These are phyloP conservation scores for Mucor irregularis DNA, from an alignment of 371 early-diverging fungal genomes.

Conservation along the genomic window DNA sequence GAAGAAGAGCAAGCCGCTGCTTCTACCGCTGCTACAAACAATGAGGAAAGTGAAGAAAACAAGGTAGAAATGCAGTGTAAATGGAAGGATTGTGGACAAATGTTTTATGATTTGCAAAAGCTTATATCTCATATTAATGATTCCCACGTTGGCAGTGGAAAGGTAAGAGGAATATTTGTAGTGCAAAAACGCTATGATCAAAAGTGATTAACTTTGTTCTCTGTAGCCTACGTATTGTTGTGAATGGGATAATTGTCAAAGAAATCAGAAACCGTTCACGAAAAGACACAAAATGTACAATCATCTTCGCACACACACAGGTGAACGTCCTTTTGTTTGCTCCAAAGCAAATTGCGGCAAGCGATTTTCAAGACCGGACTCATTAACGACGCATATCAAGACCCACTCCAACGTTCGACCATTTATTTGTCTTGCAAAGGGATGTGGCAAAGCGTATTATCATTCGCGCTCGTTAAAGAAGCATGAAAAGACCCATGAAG, in stretches of 20 bases:
- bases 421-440: constrained; percentile 58
- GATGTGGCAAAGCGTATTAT: constrained; percentile 78
- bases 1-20: neutral
- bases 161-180: constrained; percentile 44
- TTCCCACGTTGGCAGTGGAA: constrained; percentile 67
- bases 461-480: constrained; percentile 80
- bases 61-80: constrained; percentile 41
- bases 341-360: constrained; percentile 69
- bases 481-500: constrained; percentile 68
- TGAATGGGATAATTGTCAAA: constrained; percentile 79
- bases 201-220: neutral
- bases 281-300: constrained; percentile 91
- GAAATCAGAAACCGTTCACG: constrained; percentile 77
- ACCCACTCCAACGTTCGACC: constrained; percentile 84
- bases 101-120: constrained; percentile 46
- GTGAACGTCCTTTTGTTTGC: constrained; percentile 71
- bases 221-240: constrained; percentile 74
- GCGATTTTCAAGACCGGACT: constrained; percentile 85
- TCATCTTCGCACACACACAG: constrained; percentile 88
- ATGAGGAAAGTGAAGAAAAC: too few species aligned
- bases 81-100: constrained; percentile 60
- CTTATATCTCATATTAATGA: constrained; percentile 64
- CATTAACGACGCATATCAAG: constrained; percentile 86
- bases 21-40: neutral
- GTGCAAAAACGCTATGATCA: neutral